Base-by-base conservation (phyloP, 139 green algal species). In the Asterochloris erici region DNA sequence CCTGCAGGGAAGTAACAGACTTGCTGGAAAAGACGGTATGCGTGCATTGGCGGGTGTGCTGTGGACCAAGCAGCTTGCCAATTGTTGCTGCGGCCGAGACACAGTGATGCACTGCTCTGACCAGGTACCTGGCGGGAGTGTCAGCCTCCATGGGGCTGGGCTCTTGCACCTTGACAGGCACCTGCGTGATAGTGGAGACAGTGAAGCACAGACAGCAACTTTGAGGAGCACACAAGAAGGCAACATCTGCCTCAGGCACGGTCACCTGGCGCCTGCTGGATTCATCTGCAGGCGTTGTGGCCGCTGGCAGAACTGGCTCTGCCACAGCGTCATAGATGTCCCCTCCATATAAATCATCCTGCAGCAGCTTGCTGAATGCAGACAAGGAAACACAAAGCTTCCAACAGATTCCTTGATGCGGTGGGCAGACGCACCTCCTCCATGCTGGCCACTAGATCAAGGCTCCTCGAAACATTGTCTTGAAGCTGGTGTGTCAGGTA, bases 281-380 rank as follows among this genome's bases (percentile, higher is more conserved):
- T 14, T 63, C 47, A n/a, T 74, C 63, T 23, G 74, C 13, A 28
- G 27, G 68, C 17, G 29, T 47, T 0, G 61, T 27, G 4, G 63
- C 21, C 17, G 62, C 75, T 6, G 29, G 27, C 12, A n/a, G 60
- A 15, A 26, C 28, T 12, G 28, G 29, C 47, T 78, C 64, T 13
- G 38, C 61, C 19, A 63, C 38, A 14, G 47, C 74, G 62, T 64
- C 82, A 26, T 85, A 85, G 9, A 85, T 81, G 54, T 85, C 82
- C 15, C 77, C 82, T 17, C 82, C 82, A 76, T 85, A 85, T 14
- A 85, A 82, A 66, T 85, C 82, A 26, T 81, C 74, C 82, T 85
- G 80, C 73, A 79, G 26, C 21, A 27, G 17, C 70, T 54, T 54
- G 38, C 6, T 54, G 4, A 54, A 10, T 54, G 2, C 38, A 54